Base-by-base conservation (phyloP, 495 filamentous ascomycete species). In the Penicillium maclennaniae region DNA sequence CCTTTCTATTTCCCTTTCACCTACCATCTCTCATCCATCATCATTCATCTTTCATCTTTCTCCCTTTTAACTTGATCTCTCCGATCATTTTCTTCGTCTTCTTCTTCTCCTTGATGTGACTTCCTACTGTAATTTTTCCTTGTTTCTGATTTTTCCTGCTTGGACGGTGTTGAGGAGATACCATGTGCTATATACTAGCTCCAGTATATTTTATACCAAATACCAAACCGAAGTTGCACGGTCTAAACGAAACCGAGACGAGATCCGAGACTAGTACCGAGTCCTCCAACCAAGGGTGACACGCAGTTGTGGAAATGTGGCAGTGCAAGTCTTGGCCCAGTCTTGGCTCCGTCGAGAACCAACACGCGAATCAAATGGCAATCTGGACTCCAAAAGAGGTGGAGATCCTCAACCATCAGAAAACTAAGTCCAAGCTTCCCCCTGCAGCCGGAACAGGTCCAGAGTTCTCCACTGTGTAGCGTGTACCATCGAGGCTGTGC, bases 41-140 rank as follows among this genome's bases (percentile, higher is more conserved):
- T 34, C 37, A 49, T 50, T 56, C 46, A 48, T 56, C 12, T 46
- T 37, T 40, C 48, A n/a, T 4, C 34, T 20, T 39, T 48, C 19
- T 5, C 23, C 23, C 5, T 23, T 23, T 23, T 23, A 23, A 23
- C 26, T 36, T 54, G 37, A 20, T 47, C 20, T 38, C 17, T 43
- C 15, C 38, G 14, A 39, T 47, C 44, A 21, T 34, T 47, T n/a
- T n/a, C n/a, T n/a, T n/a, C n/a, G n/a, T n/a, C n/a, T n/a, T n/a
- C n/a, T n/a, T 34, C 46, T 23, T 51, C 48, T 59, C 53, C 57
- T 58, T 52, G 62, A 66, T 63, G 56, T 62, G 52, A 62, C 48
- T 56, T 54, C 59, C 56, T 62, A 62, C 51, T 38, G 48, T 65
- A 48, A 48, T 42, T 46, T 47, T 23, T 50, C 20, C 7, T 51